Evolutionary conservation across 2,329 filamentous ascomycete genomes (phyloP).

Genomic region (Cladosporium sp.): DNA sequence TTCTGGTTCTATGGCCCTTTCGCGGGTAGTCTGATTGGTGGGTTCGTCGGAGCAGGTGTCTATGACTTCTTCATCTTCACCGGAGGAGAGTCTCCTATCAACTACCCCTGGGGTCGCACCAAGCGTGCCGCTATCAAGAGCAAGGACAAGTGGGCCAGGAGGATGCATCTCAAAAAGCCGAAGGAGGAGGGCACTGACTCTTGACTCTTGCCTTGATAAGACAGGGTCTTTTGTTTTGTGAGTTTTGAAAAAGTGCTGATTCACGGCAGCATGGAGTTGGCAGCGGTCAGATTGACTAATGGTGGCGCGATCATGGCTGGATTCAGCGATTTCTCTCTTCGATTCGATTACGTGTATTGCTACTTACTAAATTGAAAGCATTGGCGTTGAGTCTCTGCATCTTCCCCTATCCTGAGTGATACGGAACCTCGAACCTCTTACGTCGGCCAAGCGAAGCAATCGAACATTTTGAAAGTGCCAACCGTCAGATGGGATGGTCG

Average conservation of each 20-base stretch:
- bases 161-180: conserved; percentile 15
- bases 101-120: conserved; percentile 39
- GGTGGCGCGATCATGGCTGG: too few relatives aligned
- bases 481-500: too few relatives aligned
- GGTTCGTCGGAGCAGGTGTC: conserved; percentile 41
- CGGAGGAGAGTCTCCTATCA: conserved; percentile 46
- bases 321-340: too few relatives aligned
- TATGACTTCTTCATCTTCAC: conserved; percentile 50
- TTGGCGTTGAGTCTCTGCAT: too few relatives aligned
- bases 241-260: background rate
- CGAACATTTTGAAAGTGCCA: too few relatives aligned
- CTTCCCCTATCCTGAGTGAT: too few relatives aligned
- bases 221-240: background rate
- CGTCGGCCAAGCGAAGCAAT: too few relatives aligned
- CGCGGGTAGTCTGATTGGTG: conserved; percentile 38
- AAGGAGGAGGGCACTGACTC: background rate
- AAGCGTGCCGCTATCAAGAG: conserved; percentile 23
- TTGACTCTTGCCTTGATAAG: background rate
- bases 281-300: too few relatives aligned
- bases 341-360: too few relatives aligned
- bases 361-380: too few relatives aligned
- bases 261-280: too few relatives aligned
- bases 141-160: conserved; percentile 23
- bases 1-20: conserved; percentile 47
- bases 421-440: too few relatives aligned